Base-by-base conservation (phyloP, 75 land plant genomes). In the Pseudotsuga menziesii region DNA sequence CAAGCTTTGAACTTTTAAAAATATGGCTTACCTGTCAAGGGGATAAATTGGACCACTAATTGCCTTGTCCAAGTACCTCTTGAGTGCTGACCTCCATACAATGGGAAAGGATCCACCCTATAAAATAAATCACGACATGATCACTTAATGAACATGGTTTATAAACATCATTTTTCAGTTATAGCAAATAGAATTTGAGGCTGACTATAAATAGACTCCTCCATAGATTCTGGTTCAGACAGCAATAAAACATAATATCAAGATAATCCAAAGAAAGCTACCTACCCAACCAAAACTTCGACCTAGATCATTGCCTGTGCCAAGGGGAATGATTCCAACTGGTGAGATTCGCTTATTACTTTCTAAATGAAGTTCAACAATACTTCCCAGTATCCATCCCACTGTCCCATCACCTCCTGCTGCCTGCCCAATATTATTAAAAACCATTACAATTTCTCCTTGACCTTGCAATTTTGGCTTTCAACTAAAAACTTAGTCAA, bases 321-420 rank as follows among this genome's bases (percentile, higher is more conserved):
- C 99, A 75, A 97, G 96, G 16, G 99, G 99, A 75, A 97, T 91
- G 41, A 91, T 78, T 27, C 87, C 98, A 61, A 86, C 88, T n/a
- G 99, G 98, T 55, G 94, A 96, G 79, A 90, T 74, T 61, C 88
- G 88, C 29, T 25, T 57, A 58, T 88, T 75, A 44, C 73, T 81
- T n/a, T 88, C 79, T 26, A 52, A 64, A 59, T 74, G 41, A 63
- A 94, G 87, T 41, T 90, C 87, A 57, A 73, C 84, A 56, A 95
- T 77, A 80, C 92, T 78, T 48, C 94, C 93, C 16, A 97, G 83
- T 6, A 95, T 85, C 99, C 99, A 97, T 54, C 99, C 99, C 19
- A 95, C 99, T 35, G 99, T 89, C 41, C 99, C 99, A 89, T 97
- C 99, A 77, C 99, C 99, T 61, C 99, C 99, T 76, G 99, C 99